Base-by-base conservation (phyloP, 2,329 filamentous ascomycete species). In the Kalaharituber pfeilii region DNA sequence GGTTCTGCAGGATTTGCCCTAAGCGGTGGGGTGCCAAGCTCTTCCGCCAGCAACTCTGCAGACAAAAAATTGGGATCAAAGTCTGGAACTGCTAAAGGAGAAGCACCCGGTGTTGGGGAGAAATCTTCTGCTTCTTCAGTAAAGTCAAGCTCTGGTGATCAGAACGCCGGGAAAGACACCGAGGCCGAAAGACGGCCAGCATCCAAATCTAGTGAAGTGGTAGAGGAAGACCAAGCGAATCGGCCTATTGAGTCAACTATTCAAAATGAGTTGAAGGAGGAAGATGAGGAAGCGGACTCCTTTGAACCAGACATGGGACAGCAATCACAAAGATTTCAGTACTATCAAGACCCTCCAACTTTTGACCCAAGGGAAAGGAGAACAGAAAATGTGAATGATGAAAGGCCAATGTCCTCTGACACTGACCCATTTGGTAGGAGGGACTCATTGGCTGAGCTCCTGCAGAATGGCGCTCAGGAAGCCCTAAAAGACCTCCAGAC, bases 381-480 rank as follows among this genome's bases (percentile, higher is more conserved):
- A 2, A 51, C 54, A 25, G 52, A 54, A 49, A 56, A 55, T 3
- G 56, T 52, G 28, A 69, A 71, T 15, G 64, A 65, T 49, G 76
- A 76, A 63, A 68, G 72, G 24, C 71, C 68, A 57, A 79, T 80
- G 53, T 74, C 72, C 56, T 61, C 82, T 50, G 83, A 87, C 61
- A 86, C 82, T 1, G 84, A 86, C 64, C 82, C 82, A 0, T 86
- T 83, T 61, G 71, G 72, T 49, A 78, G 81, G n/a, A 82, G 86
- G 20, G 75, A 81, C 39, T 68, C 72, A 27, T 72, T 77, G 2
- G 75, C 78, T 50, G 81, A 82, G 42, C 45, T 53, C 18, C 51
- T 84, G 79, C 66, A 85, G 84, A 54, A 80, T 82, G 52, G 74
- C 93, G 24, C 81, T 81, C 53, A 86, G 81, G 36, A 81, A 78